These are phyloP conservation scores for Debaryomyces coudertii DNA, from an alignment of 1,139 yeast genomes.

Conservation along the genomic window DNA sequence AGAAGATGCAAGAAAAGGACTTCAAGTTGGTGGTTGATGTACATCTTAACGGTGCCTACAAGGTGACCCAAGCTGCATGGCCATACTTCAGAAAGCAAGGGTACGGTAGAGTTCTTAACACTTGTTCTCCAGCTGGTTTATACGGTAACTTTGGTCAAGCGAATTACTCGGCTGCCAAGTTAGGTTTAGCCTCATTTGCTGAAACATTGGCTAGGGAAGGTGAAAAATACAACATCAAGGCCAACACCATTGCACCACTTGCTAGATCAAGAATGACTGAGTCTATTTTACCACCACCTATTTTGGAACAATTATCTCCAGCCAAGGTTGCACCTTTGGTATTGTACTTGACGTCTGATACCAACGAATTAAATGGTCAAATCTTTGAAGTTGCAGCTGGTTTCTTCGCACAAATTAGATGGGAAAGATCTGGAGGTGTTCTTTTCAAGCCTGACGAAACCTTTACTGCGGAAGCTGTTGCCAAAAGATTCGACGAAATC, in stretches of 20 bases:
- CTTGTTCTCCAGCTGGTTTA: constrained; percentile 95
- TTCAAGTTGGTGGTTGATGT: constrained; percentile 82
- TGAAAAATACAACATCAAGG: constrained; percentile 74
- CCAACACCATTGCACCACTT: constrained; percentile 89
- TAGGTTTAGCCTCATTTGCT: constrained; percentile 86
- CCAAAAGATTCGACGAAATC: constrained; percentile 67
- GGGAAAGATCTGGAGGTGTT: constrained; percentile 93
- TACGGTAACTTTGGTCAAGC: constrained; percentile 98
- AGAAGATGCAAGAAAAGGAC: constrained; percentile 81
- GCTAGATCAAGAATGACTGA: constrained; percentile 98
- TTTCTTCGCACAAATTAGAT: constrained; percentile 85
- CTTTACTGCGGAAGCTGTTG: constrained; percentile 85
- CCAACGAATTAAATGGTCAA: constrained; percentile 64
- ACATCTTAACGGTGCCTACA: constrained; percentile 87
- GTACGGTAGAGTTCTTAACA: constrained; percentile 86
- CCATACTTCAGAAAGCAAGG: constrained; percentile 82
- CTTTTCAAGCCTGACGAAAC: constrained; percentile 76
- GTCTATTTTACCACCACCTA: constrained; percentile 80
- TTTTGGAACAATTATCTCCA: constrained; percentile 79
- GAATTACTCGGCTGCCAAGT: constrained; percentile 92
- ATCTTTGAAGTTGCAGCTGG: constrained; percentile 96
- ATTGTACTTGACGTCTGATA: constrained; percentile 73
- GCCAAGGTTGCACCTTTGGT: constrained; percentile 92
- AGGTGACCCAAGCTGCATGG: constrained; percentile 91
- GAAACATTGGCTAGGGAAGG: constrained; percentile 98